Conservation (phyloP, 139 green algal genomes). For the Zygnema cylindricum region DNA sequence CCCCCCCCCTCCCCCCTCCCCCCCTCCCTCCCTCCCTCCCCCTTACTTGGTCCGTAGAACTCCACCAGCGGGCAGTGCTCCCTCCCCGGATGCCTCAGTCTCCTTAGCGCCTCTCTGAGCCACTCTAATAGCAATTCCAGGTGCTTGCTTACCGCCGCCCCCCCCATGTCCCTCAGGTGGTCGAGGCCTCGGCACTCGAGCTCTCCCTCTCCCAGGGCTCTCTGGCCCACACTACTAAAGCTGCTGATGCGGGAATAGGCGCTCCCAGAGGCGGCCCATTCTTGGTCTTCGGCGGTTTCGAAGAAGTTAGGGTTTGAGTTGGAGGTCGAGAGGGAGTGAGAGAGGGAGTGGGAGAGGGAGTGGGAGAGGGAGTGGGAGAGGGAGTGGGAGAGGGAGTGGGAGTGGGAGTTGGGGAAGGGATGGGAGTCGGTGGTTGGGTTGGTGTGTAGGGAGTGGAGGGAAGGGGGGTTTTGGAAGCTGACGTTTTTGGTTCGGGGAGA, state of each 20-base stretch:
- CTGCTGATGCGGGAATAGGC: not conserved
- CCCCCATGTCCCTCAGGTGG: not conserved
- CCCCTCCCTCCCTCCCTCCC: too few species aligned
- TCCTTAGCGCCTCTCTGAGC: not conserved
- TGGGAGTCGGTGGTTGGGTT: not conserved
- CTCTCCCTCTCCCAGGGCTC: not conserved
- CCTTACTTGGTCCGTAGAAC: slow-evolving; percentile 5
- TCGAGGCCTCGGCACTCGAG: not conserved
- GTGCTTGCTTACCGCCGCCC: not conserved
- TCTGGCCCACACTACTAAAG: not conserved
- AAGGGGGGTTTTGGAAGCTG: not conserved
- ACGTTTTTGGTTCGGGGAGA: not conserved
- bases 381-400: not conserved
- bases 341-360: slow-evolving; percentile 4
- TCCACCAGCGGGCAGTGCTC: slow-evolving; percentile 13
- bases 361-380: not conserved
- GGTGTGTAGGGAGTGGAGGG: not conserved
- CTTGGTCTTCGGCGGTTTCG: not conserved
- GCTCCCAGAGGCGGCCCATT: not conserved
- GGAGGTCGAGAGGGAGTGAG: slow-evolving; percentile 8
- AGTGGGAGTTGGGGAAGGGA: not conserved
- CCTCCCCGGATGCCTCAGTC: not conserved
- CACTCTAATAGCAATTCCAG: not conserved
- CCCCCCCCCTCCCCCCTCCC: too few species aligned
- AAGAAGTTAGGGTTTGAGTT: too few species aligned